Conservation (phyloP, 768 basidiomycete species). For the Leucocoprinus sp. region DNA sequence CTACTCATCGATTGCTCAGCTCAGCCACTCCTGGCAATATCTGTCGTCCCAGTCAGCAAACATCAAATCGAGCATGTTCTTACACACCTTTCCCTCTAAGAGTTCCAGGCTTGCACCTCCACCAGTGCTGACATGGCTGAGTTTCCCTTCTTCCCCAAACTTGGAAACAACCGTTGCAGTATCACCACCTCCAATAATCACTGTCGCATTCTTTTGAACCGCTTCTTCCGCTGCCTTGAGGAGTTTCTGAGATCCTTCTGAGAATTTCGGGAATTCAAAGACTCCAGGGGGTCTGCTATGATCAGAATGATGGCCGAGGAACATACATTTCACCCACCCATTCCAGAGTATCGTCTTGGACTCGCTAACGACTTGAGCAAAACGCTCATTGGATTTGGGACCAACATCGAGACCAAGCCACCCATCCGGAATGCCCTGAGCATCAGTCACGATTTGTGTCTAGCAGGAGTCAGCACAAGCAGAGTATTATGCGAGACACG, state of each 20-base stretch:
- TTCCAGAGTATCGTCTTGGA: constrained; percentile 98
- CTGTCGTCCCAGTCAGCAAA: constrained; percentile 28
- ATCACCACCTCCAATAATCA: constrained; percentile 94
- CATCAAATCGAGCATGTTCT: not conserved
- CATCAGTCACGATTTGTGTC: constrained; percentile 71
- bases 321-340: constrained; percentile 41
- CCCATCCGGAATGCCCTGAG: constrained; percentile 81
- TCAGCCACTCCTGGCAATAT: constrained; percentile 87
- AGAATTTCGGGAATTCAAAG: constrained; percentile 93
- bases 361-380: constrained; percentile 69
- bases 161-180: constrained; percentile 96
- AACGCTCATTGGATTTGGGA: constrained; percentile 73
- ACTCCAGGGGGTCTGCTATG: constrained; percentile 82
- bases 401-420: constrained; percentile 97
- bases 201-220: constrained; percentile 75
- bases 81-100: constrained; percentile 87
- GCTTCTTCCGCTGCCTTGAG: constrained; percentile 85
- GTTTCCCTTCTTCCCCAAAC: constrained; percentile 71
- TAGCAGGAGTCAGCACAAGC: constrained; percentile 20
- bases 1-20: constrained; percentile 62
- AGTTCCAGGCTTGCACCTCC: constrained; percentile 92
- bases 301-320: not conserved
- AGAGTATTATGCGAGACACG: not conserved
- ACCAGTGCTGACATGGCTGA: constrained; percentile 96
- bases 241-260: constrained; percentile 74